These are phyloP conservation scores for Dioscorea alata DNA, from an alignment of 106 monocot genomes.

Conservation along the genomic window DNA sequence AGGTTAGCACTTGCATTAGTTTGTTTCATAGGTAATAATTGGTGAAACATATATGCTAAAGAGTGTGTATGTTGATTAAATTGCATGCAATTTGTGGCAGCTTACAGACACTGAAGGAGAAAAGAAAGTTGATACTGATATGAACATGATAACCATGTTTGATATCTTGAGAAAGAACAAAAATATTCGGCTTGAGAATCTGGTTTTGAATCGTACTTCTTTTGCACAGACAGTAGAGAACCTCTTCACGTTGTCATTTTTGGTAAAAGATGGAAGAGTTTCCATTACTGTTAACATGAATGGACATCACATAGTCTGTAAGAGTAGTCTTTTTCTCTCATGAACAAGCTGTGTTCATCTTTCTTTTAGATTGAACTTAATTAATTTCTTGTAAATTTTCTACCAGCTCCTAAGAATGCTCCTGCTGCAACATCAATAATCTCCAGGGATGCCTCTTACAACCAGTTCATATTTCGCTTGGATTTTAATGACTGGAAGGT, in stretches of 20 bases:
- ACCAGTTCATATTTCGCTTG: slow-evolving; percentile 87
- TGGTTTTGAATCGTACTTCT: slow-evolving; percentile 55
- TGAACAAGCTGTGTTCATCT: background rate
- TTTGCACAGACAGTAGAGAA: slow-evolving; percentile 86
- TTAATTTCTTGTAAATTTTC: background rate
- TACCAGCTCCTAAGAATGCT: slow-evolving; percentile 71
- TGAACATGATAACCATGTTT: slow-evolving; percentile 66
- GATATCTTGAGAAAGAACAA: slow-evolving; percentile 41
- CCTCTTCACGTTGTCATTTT: slow-evolving; percentile 73
- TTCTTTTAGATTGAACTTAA: background rate
- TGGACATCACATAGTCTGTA: slow-evolving; percentile 58
- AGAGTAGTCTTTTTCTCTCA: background rate
- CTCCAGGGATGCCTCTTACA: slow-evolving; percentile 60
- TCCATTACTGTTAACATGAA: slow-evolving; percentile 39
- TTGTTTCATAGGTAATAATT: too few relatives aligned
- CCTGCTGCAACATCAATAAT: slow-evolving; percentile 57
- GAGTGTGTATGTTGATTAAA: too few relatives aligned
- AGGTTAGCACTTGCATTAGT: slow-evolving; percentile 26
- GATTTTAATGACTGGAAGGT: slow-evolving; percentile 96
- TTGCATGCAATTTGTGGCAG: too few relatives aligned
- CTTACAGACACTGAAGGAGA: slow-evolving; percentile 1
- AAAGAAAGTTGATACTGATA: slow-evolving; percentile 52
- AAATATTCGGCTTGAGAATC: slow-evolving; percentile 40
- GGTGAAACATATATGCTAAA: too few relatives aligned
- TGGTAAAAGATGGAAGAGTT: slow-evolving; percentile 73